Conservation (phyloP, 352 stramenopile species). For the Aphanomyces astaci region DNA sequence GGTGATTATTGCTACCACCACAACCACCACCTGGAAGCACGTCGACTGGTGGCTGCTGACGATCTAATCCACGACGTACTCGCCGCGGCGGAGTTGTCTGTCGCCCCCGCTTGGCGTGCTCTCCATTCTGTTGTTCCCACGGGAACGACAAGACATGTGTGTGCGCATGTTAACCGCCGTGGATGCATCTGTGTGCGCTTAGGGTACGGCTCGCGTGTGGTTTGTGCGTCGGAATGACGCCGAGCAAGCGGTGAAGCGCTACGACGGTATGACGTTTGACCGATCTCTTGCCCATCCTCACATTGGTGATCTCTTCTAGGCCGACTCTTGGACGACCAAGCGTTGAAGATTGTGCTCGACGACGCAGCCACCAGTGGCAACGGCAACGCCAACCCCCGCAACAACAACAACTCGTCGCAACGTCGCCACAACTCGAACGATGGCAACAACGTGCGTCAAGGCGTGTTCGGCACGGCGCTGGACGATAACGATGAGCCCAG, state of each 20-base stretch:
- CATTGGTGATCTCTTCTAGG: conserved; percentile 29
- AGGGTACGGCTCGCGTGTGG: conserved; percentile 66
- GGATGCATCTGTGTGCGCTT: conserved; percentile 1
- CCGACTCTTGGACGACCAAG: conserved; percentile 60
- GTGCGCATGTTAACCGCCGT: conserved; percentile 2
- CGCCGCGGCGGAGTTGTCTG: background rate
- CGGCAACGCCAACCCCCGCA: background rate
- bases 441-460: conserved; percentile 65
- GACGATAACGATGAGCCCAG: conserved; percentile 53
- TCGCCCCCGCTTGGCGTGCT: background rate
- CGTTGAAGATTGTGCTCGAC: conserved; percentile 69
- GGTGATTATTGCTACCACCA: conserved; percentile 19
- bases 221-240: conserved; percentile 55
- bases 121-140: background rate
- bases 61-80: background rate
- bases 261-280: conserved; percentile 40
- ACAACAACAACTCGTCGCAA: background rate
- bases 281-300: too few relatives aligned
- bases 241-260: conserved; percentile 78
- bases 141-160: background rate
- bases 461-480: conserved; percentile 69
- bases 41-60: background rate
- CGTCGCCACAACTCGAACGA: conserved; percentile 13
- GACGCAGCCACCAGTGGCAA: background rate
- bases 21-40: background rate